Conservation (phyloP, 2,329 filamentous ascomycete species). For the Helotiales sp. region DNA sequence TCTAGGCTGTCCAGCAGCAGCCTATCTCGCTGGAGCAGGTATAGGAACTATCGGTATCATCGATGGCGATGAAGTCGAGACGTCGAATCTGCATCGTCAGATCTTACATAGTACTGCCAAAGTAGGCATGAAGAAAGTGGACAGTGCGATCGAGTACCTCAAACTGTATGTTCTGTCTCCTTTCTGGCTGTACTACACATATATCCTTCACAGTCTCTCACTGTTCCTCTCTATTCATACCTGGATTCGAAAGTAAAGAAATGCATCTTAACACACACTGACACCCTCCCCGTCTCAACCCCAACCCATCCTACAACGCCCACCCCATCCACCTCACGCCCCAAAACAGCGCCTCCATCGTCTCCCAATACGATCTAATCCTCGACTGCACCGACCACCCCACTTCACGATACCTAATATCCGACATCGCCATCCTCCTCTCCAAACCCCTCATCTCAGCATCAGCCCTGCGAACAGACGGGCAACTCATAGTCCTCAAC, state of each 20-base stretch:
- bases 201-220: too few relatives aligned
- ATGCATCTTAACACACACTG: background rate
- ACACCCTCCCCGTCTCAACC: slow-evolving; percentile 67
- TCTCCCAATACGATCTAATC: slow-evolving; percentile 77
- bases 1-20: slow-evolving; percentile 86
- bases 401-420: slow-evolving; percentile 88
- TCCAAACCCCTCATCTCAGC: slow-evolving; percentile 84
- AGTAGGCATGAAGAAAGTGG: slow-evolving; percentile 79
- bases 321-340: slow-evolving; percentile 70
- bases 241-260: background rate
- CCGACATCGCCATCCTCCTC: slow-evolving; percentile 83
- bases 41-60: slow-evolving; percentile 82
- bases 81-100: slow-evolving; percentile 91
- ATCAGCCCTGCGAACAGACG: slow-evolving; percentile 85
- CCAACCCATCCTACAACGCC: slow-evolving; percentile 66
- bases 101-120: slow-evolving; percentile 75
- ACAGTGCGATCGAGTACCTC: slow-evolving; percentile 71
- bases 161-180: slow-evolving; percentile 50
- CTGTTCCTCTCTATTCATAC: background rate
- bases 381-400: slow-evolving; percentile 97
- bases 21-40: slow-evolving; percentile 91
- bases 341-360: slow-evolving; percentile 68
- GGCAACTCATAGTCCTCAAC: slow-evolving; percentile 89
- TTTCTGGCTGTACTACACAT: background rate
- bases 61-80: slow-evolving; percentile 86